Percentiles rank a stretch among this genome's conserved stretches.
Evolutionary conservation across 345 rosid genomes (phyloP).

Genomic region (Turnera subulata): DNA sequence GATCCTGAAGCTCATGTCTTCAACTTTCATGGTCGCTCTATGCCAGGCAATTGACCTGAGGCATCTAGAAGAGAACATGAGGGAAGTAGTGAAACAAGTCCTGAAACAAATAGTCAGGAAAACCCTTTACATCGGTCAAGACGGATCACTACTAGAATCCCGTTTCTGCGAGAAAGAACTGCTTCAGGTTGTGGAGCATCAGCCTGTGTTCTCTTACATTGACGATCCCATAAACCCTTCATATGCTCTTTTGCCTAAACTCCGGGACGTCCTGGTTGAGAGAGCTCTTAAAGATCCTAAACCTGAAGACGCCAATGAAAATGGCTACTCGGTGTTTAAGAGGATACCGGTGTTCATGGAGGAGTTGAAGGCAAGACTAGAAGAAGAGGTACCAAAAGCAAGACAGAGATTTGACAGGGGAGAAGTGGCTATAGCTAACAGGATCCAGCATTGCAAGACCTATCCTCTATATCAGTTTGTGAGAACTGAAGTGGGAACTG

Average conservation of each 20-base stretch:
- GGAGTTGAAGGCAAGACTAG: constrained; percentile 35
- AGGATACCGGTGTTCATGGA: constrained; percentile 35
- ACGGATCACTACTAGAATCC: constrained; percentile 38
- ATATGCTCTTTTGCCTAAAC: constrained; percentile 35
- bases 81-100: constrained; percentile 27
- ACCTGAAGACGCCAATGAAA: constrained; percentile 14
- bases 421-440: constrained; percentile 20
- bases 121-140: constrained; percentile 38
- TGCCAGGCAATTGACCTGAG: constrained; percentile 50
- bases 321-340: constrained; percentile 32
- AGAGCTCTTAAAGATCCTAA: constrained; percentile 26
- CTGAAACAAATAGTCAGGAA: constrained; percentile 30
- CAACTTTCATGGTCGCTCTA: constrained; percentile 46
- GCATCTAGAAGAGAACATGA: constrained; percentile 50
- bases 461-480: constrained; percentile 42
- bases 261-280: constrained; percentile 31
- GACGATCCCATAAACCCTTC: constrained; percentile 45
- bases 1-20: constrained; percentile 45
- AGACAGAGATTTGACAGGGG: constrained; percentile 29
- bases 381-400: constrained; percentile 34
- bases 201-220: constrained; percentile 39
- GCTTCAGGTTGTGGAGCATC: constrained; percentile 38
- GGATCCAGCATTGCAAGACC: constrained; percentile 43
- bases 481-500: constrained; percentile 36
- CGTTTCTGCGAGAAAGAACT: constrained; percentile 46